Percentiles rank a stretch among this genome's conserved stretches.
phyloP scores from a whole-genome alignment of 2,329 filamentous ascomycete genomes.

The Venturia pyrina region DNA sequence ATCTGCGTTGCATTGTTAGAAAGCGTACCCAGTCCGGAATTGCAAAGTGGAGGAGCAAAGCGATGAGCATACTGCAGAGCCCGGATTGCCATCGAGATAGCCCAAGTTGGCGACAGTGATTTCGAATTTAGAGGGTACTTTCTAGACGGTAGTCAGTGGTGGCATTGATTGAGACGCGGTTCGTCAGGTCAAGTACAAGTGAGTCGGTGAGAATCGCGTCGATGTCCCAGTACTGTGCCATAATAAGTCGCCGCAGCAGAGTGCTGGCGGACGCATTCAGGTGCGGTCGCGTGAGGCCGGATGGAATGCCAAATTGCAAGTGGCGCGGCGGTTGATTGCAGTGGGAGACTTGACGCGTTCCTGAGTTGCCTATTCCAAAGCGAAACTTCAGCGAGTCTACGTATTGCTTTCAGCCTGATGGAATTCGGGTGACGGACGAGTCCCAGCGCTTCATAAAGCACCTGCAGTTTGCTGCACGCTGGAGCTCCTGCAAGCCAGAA shows the following conservation, averaged over 20 bases:
- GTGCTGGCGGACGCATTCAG: not conserved
- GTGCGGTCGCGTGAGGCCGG: not conserved
- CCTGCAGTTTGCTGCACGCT: not conserved
- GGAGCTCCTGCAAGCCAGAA: not conserved
- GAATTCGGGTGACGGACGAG: not conserved
- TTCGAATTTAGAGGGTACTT: conserved; percentile 92
- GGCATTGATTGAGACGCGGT: conserved; percentile 1
- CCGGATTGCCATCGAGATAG: conserved; percentile 77
- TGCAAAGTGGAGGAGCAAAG: conserved; percentile 14
- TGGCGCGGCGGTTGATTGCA: not conserved
- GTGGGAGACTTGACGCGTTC: not conserved
- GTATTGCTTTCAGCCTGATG: conserved; percentile 3
- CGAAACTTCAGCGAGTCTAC: not conserved
- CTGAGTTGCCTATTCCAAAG: not conserved
- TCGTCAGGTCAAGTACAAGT: conserved; percentile 43
- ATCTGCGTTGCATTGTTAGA: conserved; percentile 39
- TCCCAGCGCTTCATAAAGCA: not conserved
- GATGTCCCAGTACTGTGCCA: conserved; percentile 69
- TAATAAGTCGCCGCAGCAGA: conserved; percentile 15
- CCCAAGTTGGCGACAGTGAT: conserved; percentile 79
- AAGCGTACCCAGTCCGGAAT: not conserved
- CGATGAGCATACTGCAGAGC: conserved; percentile 39
- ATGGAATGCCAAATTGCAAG: not conserved
- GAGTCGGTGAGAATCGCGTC: conserved; percentile 77
- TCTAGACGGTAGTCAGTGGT: conserved; percentile 40